Evolutionary conservation across 176 grass and related monocot genomes (phyloP).

Genomic region (Juncus inflexus): DNA sequence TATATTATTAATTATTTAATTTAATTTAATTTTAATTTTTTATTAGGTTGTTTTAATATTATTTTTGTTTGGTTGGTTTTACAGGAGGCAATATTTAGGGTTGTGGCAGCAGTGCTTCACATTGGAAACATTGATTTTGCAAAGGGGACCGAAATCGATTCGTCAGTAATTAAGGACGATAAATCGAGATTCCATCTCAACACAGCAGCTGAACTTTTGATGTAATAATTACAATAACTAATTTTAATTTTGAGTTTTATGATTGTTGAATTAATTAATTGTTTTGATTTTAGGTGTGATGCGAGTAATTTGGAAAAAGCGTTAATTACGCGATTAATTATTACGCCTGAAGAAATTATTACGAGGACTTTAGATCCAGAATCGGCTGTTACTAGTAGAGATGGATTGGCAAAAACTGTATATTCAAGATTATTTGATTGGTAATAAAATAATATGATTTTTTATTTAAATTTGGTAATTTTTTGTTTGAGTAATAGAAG

Average conservation of each 20-base stretch:
- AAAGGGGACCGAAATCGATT: slow-evolving; percentile 92
- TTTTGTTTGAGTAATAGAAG: neutral
- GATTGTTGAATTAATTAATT: slow-evolving; percentile 17
- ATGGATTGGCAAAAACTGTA: slow-evolving; percentile 93
- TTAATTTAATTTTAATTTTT: too few relatives aligned
- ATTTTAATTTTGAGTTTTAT: neutral
- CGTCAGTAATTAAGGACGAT: slow-evolving; percentile 88
- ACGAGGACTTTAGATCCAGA: slow-evolving; percentile 94
- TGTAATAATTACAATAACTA: slow-evolving; percentile 45
- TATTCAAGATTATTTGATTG: slow-evolving; percentile 99
- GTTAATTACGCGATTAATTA: slow-evolving; percentile 87
- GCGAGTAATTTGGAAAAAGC: slow-evolving; percentile 77
- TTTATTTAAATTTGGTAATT: neutral
- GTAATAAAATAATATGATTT: slow-evolving; percentile 35
- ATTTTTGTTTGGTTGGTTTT: slow-evolving; percentile 37
- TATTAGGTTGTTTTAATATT: too few relatives aligned
- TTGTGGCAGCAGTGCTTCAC: slow-evolving; percentile 97
- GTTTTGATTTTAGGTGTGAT: slow-evolving; percentile 68
- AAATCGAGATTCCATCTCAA: slow-evolving; percentile 89
- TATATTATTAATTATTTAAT: slow-evolving; percentile 24
- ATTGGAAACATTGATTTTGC: slow-evolving; percentile 97
- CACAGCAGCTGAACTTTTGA: slow-evolving; percentile 72
- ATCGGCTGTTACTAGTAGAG: slow-evolving; percentile 91
- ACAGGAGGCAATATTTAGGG: slow-evolving; percentile 93
- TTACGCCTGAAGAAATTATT: slow-evolving; percentile 99